Evolutionary conservation across 352 stramenopile genomes (phyloP).

Genomic region (Phytopythium kandeliae): DNA sequence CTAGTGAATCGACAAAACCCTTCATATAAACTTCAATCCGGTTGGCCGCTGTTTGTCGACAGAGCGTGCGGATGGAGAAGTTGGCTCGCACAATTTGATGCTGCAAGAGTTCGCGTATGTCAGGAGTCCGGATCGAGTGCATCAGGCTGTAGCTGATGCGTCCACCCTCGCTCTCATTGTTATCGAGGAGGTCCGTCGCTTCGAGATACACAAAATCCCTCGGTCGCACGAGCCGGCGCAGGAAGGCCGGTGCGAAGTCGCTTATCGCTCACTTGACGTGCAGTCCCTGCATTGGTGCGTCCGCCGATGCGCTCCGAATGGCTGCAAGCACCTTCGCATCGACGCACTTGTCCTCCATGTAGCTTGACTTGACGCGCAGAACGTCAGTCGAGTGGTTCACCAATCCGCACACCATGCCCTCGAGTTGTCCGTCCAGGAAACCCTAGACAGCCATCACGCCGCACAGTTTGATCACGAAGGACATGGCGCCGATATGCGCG

Average conservation of each 20-base stretch:
- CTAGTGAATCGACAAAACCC: constrained; percentile 6
- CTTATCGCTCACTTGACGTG: constrained; percentile 19
- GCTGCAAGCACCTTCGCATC: constrained; percentile 22
- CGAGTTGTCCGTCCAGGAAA: constrained; percentile 22
- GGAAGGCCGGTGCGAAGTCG: constrained; percentile 8
- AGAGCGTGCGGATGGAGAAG: constrained; percentile 15
- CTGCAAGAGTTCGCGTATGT: constrained; percentile 6
- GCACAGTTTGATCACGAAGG: constrained; percentile 21
- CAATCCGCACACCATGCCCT: constrained; percentile 23
- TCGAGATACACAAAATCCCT: constrained; percentile 33
- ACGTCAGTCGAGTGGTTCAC: constrained; percentile 22
- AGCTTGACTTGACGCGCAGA: constrained; percentile 24
- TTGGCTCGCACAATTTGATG: constrained; percentile 13
- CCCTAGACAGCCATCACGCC: constrained; percentile 22
- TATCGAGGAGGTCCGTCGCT: constrained; percentile 16
- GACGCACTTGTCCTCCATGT: constrained; percentile 19
- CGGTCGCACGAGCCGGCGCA: constrained; percentile 18
- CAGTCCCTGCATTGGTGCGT: constrained; percentile 16
- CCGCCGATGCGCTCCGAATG: constrained; percentile 16
- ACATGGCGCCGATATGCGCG: constrained; percentile 10
- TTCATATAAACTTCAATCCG: constrained; percentile 11
- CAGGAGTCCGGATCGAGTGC: constrained; percentile 16
- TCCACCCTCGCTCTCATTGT: constrained; percentile 7
- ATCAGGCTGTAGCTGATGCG: constrained; percentile 21
- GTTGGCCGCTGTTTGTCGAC: constrained; percentile 1